A percentile compares a stretch with the other conserved stretches of the same genome.
phyloP scores from a whole-genome alignment of 495 filamentous ascomycete species.

The Penicillium maclennaniae region DNA sequence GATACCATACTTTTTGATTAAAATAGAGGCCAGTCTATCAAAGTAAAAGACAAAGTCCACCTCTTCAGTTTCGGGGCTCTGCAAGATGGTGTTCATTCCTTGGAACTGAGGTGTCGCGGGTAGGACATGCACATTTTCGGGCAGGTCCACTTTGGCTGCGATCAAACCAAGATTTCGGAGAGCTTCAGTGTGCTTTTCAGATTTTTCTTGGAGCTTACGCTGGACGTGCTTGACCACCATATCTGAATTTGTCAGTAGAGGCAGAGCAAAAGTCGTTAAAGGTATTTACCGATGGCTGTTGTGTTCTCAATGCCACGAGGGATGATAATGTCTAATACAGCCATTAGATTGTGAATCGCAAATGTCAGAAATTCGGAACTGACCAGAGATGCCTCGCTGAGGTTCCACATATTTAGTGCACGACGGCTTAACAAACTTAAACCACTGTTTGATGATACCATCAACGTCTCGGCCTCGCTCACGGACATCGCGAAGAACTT shows the following conservation, averaged over 20 bases:
- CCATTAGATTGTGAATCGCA: conserved; percentile 11
- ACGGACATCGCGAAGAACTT: conserved; percentile 81
- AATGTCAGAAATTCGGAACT: conserved; percentile 8
- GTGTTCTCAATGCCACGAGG: conserved; percentile 90
- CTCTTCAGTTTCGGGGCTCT: conserved; percentile 69
- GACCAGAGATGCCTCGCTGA: conserved; percentile 74
- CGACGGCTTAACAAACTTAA: conserved; percentile 90
- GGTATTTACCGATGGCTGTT: conserved; percentile 74
- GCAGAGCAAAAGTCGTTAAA: not conserved
- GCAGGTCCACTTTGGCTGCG: conserved; percentile 66
- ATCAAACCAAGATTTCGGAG: conserved; percentile 67
- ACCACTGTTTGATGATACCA: conserved; percentile 98
- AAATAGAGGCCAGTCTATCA: conserved; percentile 74
- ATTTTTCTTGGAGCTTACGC: conserved; percentile 79
- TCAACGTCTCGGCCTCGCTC: conserved; percentile 85
- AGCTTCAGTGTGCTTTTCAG: conserved; percentile 70
- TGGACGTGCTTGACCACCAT: conserved; percentile 92
- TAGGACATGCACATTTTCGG: conserved; percentile 66
- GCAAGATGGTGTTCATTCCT: conserved; percentile 88
- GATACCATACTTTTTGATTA: conserved; percentile 68
- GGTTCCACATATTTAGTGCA: conserved; percentile 88
- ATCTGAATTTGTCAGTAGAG: conserved; percentile 38
- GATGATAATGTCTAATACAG: conserved; percentile 76
- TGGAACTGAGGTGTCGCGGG: conserved; percentile 70
- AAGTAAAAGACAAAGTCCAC: conserved; percentile 98